These are phyloP conservation scores for Sugiyamaella mastotermitis DNA, from an alignment of 805 yeast genomes.

Conservation along the genomic window DNA sequence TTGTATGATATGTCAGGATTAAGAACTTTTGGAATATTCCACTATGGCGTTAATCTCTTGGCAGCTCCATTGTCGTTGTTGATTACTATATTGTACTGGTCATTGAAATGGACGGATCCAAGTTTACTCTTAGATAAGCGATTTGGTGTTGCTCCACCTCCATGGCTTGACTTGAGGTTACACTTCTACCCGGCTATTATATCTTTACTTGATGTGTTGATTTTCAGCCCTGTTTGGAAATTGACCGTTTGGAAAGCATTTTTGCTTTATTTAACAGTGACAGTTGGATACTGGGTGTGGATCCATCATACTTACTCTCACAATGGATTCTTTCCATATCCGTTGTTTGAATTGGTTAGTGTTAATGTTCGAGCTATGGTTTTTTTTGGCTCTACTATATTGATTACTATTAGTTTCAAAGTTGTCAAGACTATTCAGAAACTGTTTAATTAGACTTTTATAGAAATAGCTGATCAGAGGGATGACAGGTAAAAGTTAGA, in stretches of 20 bases:
- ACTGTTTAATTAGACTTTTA: not conserved
- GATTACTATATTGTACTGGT: conserved; percentile 30
- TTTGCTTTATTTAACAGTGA: conserved; percentile 16
- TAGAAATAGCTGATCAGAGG: not conserved
- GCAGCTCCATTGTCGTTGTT: conserved; percentile 31
- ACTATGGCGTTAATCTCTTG: conserved; percentile 19
- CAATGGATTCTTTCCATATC: conserved; percentile 32
- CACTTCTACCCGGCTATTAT: conserved; percentile 29
- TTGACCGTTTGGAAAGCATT: conserved; percentile 17
- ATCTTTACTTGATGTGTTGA: conserved; percentile 23
- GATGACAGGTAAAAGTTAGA: not conserved
- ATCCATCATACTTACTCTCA: conserved; percentile 21
- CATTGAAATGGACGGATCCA: conserved; percentile 23
- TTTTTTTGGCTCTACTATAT: conserved; percentile 20
- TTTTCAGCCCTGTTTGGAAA: conserved; percentile 23
- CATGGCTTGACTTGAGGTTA: conserved; percentile 26
- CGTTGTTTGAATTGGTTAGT: conserved; percentile 24
- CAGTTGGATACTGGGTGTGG: conserved; percentile 32
- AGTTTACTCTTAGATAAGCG: conserved; percentile 25
- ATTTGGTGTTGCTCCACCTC: conserved; percentile 19
- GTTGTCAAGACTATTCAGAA: conserved; percentile 18
- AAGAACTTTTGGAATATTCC: conserved; percentile 16
- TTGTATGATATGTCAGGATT: conserved; percentile 11
- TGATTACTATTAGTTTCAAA: conserved; percentile 18
- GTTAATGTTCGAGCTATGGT: conserved; percentile 19